A percentile compares a stretch with the other conserved stretches of the same genome.
Conservation (phyloP, 441 rosid genomes). For the Populus hybrid region DNA sequence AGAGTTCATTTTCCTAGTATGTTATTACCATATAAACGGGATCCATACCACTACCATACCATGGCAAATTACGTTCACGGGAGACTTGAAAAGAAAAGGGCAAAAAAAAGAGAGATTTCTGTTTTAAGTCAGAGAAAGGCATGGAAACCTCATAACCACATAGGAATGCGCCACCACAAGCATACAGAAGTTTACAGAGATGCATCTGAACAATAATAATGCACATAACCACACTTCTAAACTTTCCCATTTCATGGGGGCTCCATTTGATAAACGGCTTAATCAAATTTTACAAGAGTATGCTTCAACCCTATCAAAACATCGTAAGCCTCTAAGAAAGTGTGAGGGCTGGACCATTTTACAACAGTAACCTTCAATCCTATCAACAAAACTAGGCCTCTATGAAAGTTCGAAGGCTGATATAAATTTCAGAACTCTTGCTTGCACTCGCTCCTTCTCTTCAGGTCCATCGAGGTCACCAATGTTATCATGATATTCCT, state of each 20-base stretch:
- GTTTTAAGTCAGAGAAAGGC: neutral
- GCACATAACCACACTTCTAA: neutral
- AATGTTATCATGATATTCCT: conserved; percentile 94
- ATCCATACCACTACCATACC: neutral
- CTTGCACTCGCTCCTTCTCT: conserved; percentile 80
- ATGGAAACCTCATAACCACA: neutral
- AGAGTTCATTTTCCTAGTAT: no score
- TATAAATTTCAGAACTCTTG: conserved; percentile 70
- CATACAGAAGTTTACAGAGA: neutral
- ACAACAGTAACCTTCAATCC: neutral
- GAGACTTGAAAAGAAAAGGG: no score
- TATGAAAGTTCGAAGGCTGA: conserved; percentile 38
- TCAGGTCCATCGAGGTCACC: conserved; percentile 94
- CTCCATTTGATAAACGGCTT: neutral
- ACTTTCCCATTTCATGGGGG: neutral
- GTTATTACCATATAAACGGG: neutral
- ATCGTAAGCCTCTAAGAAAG: neutral
- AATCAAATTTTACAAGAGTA: neutral
- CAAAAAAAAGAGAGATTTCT: neutral
- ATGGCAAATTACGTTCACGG: neutral
- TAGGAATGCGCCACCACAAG: no score
- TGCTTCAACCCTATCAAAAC: neutral
- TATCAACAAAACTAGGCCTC: neutral
- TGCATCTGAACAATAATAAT: neutral
- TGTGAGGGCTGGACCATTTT: neutral